These are phyloP conservation scores for Linum tenue DNA, from an alignment of 345 rosid species.

Conservation along the genomic window DNA sequence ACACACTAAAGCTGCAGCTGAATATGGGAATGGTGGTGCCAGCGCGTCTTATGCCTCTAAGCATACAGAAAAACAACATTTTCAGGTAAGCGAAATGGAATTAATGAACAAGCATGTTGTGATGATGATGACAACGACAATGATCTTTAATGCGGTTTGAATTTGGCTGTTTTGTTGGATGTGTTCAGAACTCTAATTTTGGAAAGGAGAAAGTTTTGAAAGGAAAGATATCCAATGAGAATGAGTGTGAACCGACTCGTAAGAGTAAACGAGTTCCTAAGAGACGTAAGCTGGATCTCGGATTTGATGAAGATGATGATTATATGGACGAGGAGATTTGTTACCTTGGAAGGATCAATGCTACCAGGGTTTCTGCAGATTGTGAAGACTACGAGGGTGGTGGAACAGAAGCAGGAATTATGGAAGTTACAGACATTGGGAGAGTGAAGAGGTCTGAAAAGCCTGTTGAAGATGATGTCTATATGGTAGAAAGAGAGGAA, in stretches of 20 bases:
- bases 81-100: slow-evolving; percentile 6
- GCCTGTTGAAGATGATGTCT: slow-evolving; percentile 3
- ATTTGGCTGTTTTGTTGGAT: slow-evolving; percentile 5
- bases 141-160: not conserved
- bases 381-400: not conserved
- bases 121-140: not conserved
- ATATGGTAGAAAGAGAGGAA: not conserved
- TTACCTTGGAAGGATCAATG: slow-evolving; percentile 14
- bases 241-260: slow-evolving; percentile 17
- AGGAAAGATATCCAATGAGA: slow-evolving; percentile 16
- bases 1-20: slow-evolving; percentile 15
- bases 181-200: slow-evolving; percentile 10
- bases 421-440: slow-evolving; percentile 7
- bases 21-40: slow-evolving; percentile 1
- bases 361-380: slow-evolving; percentile 2
- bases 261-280: slow-evolving; percentile 20
- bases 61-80: not conserved
- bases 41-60: slow-evolving; percentile 4
- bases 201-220: slow-evolving; percentile 3
- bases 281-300: slow-evolving; percentile 18
- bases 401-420: not conserved
- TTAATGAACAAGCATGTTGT: not conserved
- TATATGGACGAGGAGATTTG: slow-evolving; percentile 14
- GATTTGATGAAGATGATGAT: slow-evolving; percentile 13
- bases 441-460: slow-evolving; percentile 5